Conservation (phyloP, 768 basidiomycete species). For the Lactifluus volemus region DNA sequence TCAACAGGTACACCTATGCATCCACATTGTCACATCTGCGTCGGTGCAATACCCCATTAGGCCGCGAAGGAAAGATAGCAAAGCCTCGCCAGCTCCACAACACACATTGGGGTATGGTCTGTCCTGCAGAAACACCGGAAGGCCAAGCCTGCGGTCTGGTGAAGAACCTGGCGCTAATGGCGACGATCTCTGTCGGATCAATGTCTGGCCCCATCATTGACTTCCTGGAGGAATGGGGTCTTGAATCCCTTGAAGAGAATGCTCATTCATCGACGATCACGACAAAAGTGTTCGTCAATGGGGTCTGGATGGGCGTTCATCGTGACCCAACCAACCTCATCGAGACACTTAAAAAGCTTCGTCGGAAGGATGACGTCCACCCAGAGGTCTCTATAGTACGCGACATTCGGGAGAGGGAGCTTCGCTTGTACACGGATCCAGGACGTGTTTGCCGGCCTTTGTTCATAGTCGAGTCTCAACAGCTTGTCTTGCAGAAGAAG, state of each 20-base stretch:
- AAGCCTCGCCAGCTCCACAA: slow-evolving; percentile 99
- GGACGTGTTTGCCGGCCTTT: slow-evolving; percentile 95
- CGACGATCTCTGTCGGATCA: slow-evolving; percentile 96
- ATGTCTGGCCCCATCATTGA: slow-evolving; percentile 94
- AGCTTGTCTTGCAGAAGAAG: slow-evolving; percentile 73
- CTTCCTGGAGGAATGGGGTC: slow-evolving; percentile 97
- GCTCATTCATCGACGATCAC: slow-evolving; percentile 73
- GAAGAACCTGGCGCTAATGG: slow-evolving; percentile 96
- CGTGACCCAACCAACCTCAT: slow-evolving; percentile 90
- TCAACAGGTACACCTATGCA: slow-evolving; percentile 97
- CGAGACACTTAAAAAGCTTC: slow-evolving; percentile 84
- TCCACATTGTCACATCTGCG: slow-evolving; percentile 97
- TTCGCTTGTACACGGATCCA: slow-evolving; percentile 92
- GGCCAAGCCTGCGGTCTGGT: slow-evolving; percentile 99
- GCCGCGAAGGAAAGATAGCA: slow-evolving; percentile 97
- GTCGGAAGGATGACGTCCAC: slow-evolving; percentile 91
- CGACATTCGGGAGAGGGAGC: slow-evolving; percentile 92
- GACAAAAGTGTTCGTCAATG: slow-evolving; percentile 98
- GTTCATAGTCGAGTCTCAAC: slow-evolving; percentile 92
- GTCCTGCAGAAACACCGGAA: slow-evolving; percentile 98
- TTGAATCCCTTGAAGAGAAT: slow-evolving; percentile 92
- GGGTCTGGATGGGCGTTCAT: slow-evolving; percentile 99
- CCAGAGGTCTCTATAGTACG: slow-evolving; percentile 96
- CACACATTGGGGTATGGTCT: slow-evolving; percentile 99
- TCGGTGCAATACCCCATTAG: slow-evolving; percentile 95